These are phyloP conservation scores for Russula ochroleuca DNA, from an alignment of 768 basidiomycete genomes.

Conservation along the genomic window DNA sequence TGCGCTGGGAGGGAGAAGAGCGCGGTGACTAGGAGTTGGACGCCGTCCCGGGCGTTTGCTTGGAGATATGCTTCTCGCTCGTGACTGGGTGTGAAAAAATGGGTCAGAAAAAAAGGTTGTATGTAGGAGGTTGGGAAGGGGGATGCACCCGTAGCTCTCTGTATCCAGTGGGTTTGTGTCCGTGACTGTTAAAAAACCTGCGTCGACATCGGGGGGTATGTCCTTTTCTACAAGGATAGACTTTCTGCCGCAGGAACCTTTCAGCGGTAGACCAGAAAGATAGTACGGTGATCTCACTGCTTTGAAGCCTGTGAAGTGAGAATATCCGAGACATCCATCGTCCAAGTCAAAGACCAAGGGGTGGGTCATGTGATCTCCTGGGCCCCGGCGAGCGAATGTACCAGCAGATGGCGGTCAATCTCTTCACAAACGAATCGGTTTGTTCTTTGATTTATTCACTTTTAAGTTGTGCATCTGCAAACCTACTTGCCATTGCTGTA, in stretches of 20 bases:
- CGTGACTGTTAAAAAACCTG: conserved; percentile 78
- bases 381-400: too few species aligned
- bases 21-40: conserved; percentile 71
- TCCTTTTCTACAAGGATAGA: conserved; percentile 72
- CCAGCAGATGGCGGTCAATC: too few species aligned
- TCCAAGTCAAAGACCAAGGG: neutral
- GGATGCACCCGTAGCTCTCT: conserved; percentile 71
- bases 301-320: conserved; percentile 25
- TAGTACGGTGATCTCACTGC: conserved; percentile 14
- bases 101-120: neutral
- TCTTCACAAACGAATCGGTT: too few species aligned
- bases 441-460: too few species aligned
- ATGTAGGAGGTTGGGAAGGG: neutral
- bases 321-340: conserved; percentile 28
- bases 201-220: conserved; percentile 72
- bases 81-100: conserved; percentile 41
- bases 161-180: conserved; percentile 85
- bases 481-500: too few species aligned
- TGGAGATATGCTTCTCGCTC: conserved; percentile 80
- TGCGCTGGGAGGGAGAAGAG: conserved; percentile 81
- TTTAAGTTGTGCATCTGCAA: too few species aligned
- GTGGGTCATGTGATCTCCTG: conserved; percentile 6
- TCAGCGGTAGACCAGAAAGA: neutral
- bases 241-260: conserved; percentile 43
- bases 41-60: conserved; percentile 72